These are phyloP conservation scores for Hygrophorus russula DNA, from an alignment of 768 basidiomycete species.

Conservation along the genomic window DNA sequence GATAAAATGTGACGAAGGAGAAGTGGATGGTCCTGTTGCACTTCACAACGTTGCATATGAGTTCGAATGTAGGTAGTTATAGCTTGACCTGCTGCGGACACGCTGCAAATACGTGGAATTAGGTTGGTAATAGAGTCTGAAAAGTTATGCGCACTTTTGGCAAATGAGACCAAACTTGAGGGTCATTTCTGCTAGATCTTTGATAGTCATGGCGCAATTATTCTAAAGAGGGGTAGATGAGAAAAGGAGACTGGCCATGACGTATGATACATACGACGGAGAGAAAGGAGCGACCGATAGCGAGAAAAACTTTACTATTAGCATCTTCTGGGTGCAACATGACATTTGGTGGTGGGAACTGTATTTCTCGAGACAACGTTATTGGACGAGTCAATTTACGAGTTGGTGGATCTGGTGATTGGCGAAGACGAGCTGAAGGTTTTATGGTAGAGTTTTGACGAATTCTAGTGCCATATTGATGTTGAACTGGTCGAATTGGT, in stretches of 20 bases:
- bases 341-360: slow-evolving; percentile 52
- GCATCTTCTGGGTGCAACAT: slow-evolving; percentile 69
- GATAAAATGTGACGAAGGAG: slow-evolving; percentile 63
- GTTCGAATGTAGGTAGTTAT: slow-evolving; percentile 75
- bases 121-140: slow-evolving; percentile 9
- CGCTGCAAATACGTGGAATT: slow-evolving; percentile 26
- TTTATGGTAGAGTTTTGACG: slow-evolving; percentile 41
- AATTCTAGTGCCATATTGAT: slow-evolving; percentile 44
- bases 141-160: slow-evolving; percentile 45
- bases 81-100: slow-evolving; percentile 70
- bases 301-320: slow-evolving; percentile 58
- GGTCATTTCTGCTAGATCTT: slow-evolving; percentile 69
- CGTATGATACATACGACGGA: slow-evolving; percentile 45
- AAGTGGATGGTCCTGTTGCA: slow-evolving; percentile 61
- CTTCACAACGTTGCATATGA: slow-evolving; percentile 62
- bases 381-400: too few species aligned
- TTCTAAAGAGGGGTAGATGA: slow-evolving; percentile 29
- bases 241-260: slow-evolving; percentile 8
- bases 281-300: slow-evolving; percentile 61
- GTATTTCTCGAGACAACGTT: too few species aligned
- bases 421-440: slow-evolving; percentile 39
- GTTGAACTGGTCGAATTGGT: slow-evolving; percentile 13
- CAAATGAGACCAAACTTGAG: slow-evolving; percentile 55
- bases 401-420: slow-evolving; percentile 25
- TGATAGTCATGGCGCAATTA: slow-evolving; percentile 80